Evolutionary conservation across 257 asterid genomes (phyloP), one percentile per base, ranked within the genome.

Genomic region (Linaria vulgaris): DNA sequence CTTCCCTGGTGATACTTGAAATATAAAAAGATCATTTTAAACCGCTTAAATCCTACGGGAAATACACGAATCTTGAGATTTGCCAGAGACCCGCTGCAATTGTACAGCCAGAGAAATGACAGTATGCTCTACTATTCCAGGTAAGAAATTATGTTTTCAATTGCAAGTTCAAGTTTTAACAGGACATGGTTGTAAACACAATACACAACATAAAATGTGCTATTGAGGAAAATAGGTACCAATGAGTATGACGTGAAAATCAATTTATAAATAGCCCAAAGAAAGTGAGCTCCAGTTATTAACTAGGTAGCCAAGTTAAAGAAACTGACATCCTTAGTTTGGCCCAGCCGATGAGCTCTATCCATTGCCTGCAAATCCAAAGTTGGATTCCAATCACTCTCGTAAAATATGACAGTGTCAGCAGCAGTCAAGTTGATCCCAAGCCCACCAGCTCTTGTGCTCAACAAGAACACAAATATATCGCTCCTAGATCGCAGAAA

Each of bases 311-410:
- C 30, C 30, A 25, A 31, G 57, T n/a, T 48, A 23, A 54, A 61
- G 56, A 79, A 48, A 80, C 85, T 70, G 47, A 89, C 99, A 71
- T 89, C 86, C 72, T 85, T 89, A 58, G 99, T 92, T 79, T 92
- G 99, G 47, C 99, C 99, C 59, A 92, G 82, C 64, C 99, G 89
- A 75, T 92, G 99, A 56, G 97, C 97, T 79, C 99, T 82, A 69
- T 92, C 99, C 97, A 89, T 89, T 27, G 99, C 99, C 76, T 92
- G 99, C 27, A 89, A 78, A 82, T 92, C 99, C 76, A 92, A 71
- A 57, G 99, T 89, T 13, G 99, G 99, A 73, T 92, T 92, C 99
- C 99, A 92, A 80, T 92, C 99, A 74, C 97, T 92, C 77, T 92
- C 99, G 66, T 92, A 92, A 67, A 92, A 92, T 77, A 92, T 92